Percentiles rank a stretch among this genome's conserved stretches.
Conservation (phyloP, 2,329 filamentous ascomycete species). For the Colletotrichum horii region DNA sequence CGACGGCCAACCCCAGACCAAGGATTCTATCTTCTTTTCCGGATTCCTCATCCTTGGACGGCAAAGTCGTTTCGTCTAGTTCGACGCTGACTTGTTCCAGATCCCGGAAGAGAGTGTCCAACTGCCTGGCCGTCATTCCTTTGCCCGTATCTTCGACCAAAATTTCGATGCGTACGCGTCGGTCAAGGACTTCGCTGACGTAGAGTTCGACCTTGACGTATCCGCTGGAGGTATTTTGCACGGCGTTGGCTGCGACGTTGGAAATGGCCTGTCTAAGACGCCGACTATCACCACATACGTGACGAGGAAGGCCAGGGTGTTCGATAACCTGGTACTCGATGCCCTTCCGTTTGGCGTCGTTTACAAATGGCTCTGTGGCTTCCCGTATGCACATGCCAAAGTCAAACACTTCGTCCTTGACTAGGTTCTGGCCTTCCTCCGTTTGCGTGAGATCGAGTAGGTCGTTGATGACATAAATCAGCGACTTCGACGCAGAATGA, state of each 20-base stretch:
- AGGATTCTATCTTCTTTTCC: slow-evolving; percentile 52
- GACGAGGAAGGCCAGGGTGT: slow-evolving; percentile 70
- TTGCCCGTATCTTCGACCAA: slow-evolving; percentile 76
- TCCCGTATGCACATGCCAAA: slow-evolving; percentile 74
- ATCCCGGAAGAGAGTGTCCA: slow-evolving; percentile 63
- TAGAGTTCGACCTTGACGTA: slow-evolving; percentile 74
- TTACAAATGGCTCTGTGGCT: slow-evolving; percentile 75
- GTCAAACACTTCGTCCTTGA: slow-evolving; percentile 84
- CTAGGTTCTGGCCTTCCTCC: slow-evolving; percentile 78
- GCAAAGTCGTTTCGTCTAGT: slow-evolving; percentile 31
- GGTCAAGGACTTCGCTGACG: slow-evolving; percentile 57
- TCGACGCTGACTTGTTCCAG: slow-evolving; percentile 62
- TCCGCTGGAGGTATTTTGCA: slow-evolving; percentile 76
- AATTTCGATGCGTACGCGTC: slow-evolving; percentile 73
- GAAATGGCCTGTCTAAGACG: slow-evolving; percentile 82
- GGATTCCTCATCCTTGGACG: slow-evolving; percentile 30
- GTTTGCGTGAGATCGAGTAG: slow-evolving; percentile 87
- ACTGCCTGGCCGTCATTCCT: slow-evolving; percentile 69
- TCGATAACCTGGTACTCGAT: slow-evolving; percentile 73
- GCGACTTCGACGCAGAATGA: slow-evolving; percentile 88
- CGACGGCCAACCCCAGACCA: slow-evolving; percentile 84
- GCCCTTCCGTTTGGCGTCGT: slow-evolving; percentile 77
- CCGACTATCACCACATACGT: slow-evolving; percentile 79
- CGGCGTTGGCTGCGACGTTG: slow-evolving; percentile 84
- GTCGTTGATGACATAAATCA: slow-evolving; percentile 95